Evolutionary conservation across 2,329 filamentous ascomycete genomes (phyloP).

Genomic region (Pseudogymnoascus sp.): DNA sequence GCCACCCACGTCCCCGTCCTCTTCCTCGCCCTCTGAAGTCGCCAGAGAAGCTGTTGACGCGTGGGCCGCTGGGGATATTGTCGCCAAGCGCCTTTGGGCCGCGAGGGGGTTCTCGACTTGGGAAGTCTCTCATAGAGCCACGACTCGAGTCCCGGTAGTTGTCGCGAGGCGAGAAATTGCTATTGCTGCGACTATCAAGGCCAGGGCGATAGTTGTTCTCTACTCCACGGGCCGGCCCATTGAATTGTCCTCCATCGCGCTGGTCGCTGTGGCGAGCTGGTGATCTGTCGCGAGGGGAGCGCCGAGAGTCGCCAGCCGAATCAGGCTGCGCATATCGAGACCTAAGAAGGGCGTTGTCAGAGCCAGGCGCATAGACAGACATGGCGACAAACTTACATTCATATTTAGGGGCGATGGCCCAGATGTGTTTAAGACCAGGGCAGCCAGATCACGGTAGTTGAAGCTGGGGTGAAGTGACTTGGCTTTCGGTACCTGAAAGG

Average conservation of each 20-base stretch:
- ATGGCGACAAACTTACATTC: conserved; percentile 22
- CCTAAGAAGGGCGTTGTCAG: conserved; percentile 16
- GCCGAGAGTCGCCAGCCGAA: conserved; percentile 31
- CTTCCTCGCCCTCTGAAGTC: conserved; percentile 56
- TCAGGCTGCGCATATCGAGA: conserved; percentile 32
- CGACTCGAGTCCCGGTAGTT: conserved; percentile 43
- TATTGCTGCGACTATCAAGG: conserved; percentile 29
- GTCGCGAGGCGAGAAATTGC: conserved; percentile 55
- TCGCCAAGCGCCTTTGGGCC: conserved; percentile 72
- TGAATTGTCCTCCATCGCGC: conserved; percentile 24
- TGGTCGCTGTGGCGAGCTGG: conserved; percentile 30
- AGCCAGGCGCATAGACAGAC: neutral
- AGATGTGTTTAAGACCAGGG: conserved; percentile 6
- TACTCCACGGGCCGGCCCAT: conserved; percentile 18
- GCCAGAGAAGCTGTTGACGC: conserved; percentile 58
- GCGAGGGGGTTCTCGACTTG: conserved; percentile 65
- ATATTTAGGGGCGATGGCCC: conserved; percentile 27
- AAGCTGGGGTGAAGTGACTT: conserved; percentile 7
- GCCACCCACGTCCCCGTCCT: conserved; percentile 45
- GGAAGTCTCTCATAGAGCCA: conserved; percentile 29
- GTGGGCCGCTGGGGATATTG: conserved; percentile 52
- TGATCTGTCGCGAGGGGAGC: conserved; percentile 34
- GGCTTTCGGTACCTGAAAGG: conserved; percentile 4
- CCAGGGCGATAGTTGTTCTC: conserved; percentile 21
- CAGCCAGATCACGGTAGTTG: neutral